These are phyloP conservation scores for Combretum micranthum DNA, from an alignment of 345 rosid genomes.

Conservation along the genomic window DNA sequence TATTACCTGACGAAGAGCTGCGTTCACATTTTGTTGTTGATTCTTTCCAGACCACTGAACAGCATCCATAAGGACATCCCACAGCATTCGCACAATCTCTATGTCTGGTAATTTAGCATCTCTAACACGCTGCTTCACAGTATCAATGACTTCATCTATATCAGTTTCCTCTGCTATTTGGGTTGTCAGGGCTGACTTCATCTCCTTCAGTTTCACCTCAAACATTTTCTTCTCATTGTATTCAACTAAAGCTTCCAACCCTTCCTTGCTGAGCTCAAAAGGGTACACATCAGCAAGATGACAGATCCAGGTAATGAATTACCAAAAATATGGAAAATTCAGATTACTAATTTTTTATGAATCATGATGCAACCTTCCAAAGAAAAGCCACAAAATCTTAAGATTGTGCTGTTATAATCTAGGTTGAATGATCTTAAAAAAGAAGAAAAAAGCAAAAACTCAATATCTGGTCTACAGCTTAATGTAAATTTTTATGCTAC, in stretches of 20 bases:
- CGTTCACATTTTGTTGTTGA: slow-evolving; percentile 92
- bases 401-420: too few species aligned
- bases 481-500: too few species aligned
- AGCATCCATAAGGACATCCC: slow-evolving; percentile 99
- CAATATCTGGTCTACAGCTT: too few species aligned
- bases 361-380: too few species aligned
- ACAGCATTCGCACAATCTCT: slow-evolving; percentile 72
- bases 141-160: slow-evolving; percentile 73
- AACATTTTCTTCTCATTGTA: slow-evolving; percentile 87
- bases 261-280: slow-evolving; percentile 67
- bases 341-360: neutral
- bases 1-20: slow-evolving; percentile 78
- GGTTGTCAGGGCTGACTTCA: slow-evolving; percentile 71
- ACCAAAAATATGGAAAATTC: neutral
- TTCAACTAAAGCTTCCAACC: slow-evolving; percentile 74
- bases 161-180: slow-evolving; percentile 73
- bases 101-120: slow-evolving; percentile 78
- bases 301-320: neutral
- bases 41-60: slow-evolving; percentile 99
- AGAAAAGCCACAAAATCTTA: too few species aligned
- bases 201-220: slow-evolving; percentile 85
- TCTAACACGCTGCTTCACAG: slow-evolving; percentile 67
- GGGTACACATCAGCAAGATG: neutral
- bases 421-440: too few species aligned
- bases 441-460: too few species aligned